Base-by-base conservation (phyloP, 139 green algal genomes). In the Nannochloris sp. region DNA sequence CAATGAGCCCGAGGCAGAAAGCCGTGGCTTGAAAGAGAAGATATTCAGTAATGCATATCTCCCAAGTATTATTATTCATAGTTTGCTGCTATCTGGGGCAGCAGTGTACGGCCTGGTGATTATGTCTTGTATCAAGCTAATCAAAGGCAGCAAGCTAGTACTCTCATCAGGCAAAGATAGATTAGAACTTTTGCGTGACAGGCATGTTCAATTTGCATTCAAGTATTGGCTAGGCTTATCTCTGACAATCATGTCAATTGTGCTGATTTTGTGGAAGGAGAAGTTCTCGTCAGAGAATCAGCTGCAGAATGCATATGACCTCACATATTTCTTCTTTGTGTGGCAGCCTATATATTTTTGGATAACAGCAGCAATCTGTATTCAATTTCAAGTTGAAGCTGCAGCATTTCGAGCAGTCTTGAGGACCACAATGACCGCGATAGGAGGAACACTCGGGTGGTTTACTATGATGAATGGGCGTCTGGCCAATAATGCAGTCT, bases 331-430 rank as follows among this genome's bases (percentile, higher is more conserved):
- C 56, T 72, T 66, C 55, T 21, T 60, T 19, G 21, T 61, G 9
- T 72, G 65, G 65, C 56, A 66, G 25, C 65, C 65, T 29, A 66
- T 72, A 43, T 72, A 72, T 31, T 48, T 61, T 8, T 67, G 23
- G 40, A 66, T 72, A 16, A 72, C 65, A 12, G 43, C 56, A 8
- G 65, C 65, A 12, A 72, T 72, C 37, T 72, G 65, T 51, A 51
- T 72, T 25, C 65, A 72, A 40, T 43, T 62, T 43, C 51, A 71
- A 37, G 65, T 71, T 5, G 65, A 71, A 55, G 37, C 55, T 15
- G 48, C 65, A 9, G 21, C 57, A 21, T 57, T 71, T 2, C 25
- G 65, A 16, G 53, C 25, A 43, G 37, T 71, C 25, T 37, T 71
- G 36, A 55, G 65, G 16, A 34, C 56, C n/a, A 57, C 53, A 15